phyloP scores from a whole-genome alignment of 2,329 filamentous ascomycete genomes.

The Alternaria longipes region DNA sequence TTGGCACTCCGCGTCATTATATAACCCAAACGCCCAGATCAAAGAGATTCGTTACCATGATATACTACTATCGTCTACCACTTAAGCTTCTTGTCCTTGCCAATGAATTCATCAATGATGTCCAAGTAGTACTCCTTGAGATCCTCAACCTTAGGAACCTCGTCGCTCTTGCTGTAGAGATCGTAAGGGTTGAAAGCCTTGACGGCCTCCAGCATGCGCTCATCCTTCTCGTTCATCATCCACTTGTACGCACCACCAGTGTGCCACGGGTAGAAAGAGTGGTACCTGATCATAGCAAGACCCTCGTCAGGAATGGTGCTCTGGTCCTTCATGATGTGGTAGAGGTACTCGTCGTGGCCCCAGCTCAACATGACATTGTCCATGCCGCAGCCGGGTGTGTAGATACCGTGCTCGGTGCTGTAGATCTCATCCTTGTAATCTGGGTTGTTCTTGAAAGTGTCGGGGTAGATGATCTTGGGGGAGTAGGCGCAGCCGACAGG shows the following conservation, averaged over 20 bases:
- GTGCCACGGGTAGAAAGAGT: slow-evolving; percentile 95
- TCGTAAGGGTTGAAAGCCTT: slow-evolving; percentile 92
- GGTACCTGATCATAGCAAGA: slow-evolving; percentile 91
- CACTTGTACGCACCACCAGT: slow-evolving; percentile 79
- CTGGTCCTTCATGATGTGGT: slow-evolving; percentile 86
- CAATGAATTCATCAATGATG: slow-evolving; percentile 74
- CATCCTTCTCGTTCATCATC: slow-evolving; percentile 85
- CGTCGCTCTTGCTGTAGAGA: slow-evolving; percentile 90
- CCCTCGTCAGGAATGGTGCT: slow-evolving; percentile 80
- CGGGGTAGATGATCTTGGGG: slow-evolving; percentile 79
- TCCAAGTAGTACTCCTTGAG: slow-evolving; percentile 68
- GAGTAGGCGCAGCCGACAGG: slow-evolving; percentile 80
- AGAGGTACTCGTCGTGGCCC: slow-evolving; percentile 90
- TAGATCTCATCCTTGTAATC: slow-evolving; percentile 77
- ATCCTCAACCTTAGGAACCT: slow-evolving; percentile 76
- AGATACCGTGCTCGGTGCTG: slow-evolving; percentile 80
- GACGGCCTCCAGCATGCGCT: slow-evolving; percentile 81
- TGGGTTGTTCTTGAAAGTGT: slow-evolving; percentile 79
- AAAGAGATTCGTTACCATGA: slow-evolving; percentile 12
- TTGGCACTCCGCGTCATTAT: slow-evolving; percentile 17
- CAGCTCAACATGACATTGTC: slow-evolving; percentile 90
- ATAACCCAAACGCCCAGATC: slow-evolving; percentile 3
- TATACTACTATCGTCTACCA: slow-evolving; percentile 62
- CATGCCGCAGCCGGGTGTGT: slow-evolving; percentile 78
- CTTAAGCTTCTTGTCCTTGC: slow-evolving; percentile 70